Conservation (phyloP, 1,284 basidiomycete species). For the Cronartium ribicola region DNA sequence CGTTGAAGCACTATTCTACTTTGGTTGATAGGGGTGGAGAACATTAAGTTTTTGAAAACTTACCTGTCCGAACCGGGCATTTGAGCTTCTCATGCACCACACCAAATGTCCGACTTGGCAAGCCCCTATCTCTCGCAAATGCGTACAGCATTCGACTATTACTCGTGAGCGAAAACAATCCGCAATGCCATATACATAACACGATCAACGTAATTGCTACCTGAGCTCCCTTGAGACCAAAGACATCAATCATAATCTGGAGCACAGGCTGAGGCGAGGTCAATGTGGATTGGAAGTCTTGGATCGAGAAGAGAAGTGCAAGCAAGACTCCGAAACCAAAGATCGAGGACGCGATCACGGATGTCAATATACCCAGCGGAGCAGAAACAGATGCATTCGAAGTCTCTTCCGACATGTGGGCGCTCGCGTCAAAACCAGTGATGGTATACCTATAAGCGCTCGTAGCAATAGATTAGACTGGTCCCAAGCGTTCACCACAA, state of each 20-base stretch:
- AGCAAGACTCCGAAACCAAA: slow-evolving; percentile 65
- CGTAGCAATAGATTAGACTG: background rate
- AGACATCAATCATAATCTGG: slow-evolving; percentile 69
- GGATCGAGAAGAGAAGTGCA: slow-evolving; percentile 68
- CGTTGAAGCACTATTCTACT: background rate
- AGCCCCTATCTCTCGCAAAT: slow-evolving; percentile 54
- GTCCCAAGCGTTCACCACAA: background rate
- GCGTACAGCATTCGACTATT: slow-evolving; percentile 77
- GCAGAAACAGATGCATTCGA: slow-evolving; percentile 57
- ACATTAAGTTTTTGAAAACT: slow-evolving; percentile 38
- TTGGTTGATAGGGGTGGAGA: background rate
- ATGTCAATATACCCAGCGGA: slow-evolving; percentile 54
- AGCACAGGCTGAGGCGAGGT: slow-evolving; percentile 62
- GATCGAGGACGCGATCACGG: slow-evolving; percentile 69
- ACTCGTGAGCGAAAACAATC: slow-evolving; percentile 64
- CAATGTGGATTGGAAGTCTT: slow-evolving; percentile 62
- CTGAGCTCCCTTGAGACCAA: slow-evolving; percentile 67
- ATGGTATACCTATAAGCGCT: background rate
- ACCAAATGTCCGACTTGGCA: slow-evolving; percentile 63
- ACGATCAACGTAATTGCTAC: slow-evolving; percentile 60
- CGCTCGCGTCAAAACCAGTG: slow-evolving; percentile 44
- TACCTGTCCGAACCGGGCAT: slow-evolving; percentile 66
- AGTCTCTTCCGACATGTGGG: slow-evolving; percentile 72
- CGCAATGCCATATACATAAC: slow-evolving; percentile 62
- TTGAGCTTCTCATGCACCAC: slow-evolving; percentile 61